phyloP scores from a whole-genome alignment of 805 yeast genomes.

The Priceomyces fermenticarens region DNA sequence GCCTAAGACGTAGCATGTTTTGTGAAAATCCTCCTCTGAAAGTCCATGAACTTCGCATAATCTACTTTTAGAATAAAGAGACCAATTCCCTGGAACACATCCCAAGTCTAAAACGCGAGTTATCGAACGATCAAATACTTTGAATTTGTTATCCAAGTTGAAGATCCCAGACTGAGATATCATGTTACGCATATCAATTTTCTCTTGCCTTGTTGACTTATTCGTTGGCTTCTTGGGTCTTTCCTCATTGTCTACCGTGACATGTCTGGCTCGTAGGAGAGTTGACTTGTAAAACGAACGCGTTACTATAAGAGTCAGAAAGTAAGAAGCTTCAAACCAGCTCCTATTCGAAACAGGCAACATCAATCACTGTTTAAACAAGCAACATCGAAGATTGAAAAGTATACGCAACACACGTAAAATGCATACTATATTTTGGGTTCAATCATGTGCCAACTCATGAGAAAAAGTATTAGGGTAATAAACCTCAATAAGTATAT shows the following conservation, averaged over 20 bases:
- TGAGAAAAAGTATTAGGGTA: too few species aligned
- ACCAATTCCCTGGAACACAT: constrained; percentile 42
- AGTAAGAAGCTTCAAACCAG: too few species aligned
- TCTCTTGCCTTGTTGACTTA: constrained; percentile 21
- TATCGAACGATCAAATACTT: constrained; percentile 22
- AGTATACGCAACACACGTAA: too few species aligned
- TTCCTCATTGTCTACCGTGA: constrained; percentile 1
- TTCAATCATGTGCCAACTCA: too few species aligned
- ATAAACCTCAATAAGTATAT: too few species aligned
- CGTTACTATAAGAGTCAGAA: too few species aligned
- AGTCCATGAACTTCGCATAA: constrained; percentile 26
- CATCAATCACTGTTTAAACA: too few species aligned
- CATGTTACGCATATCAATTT: constrained; percentile 21
- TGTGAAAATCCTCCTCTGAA: constrained; percentile 22
- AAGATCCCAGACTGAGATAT: constrained; percentile 22
- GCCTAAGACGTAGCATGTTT: constrained; percentile 35
- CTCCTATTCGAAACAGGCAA: too few species aligned
- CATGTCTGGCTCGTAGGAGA: constrained; percentile 1
- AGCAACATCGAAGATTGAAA: too few species aligned
- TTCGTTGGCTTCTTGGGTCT: not conserved
- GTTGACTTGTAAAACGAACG: not conserved
- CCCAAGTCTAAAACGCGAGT: constrained; percentile 38
- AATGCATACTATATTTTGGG: too few species aligned
- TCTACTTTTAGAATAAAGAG: constrained; percentile 24
- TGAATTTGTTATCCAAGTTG: constrained; percentile 25